Evolutionary conservation across 148 eudicot genomes (phyloP).

Genomic region (Gaultheria prostrata): DNA sequence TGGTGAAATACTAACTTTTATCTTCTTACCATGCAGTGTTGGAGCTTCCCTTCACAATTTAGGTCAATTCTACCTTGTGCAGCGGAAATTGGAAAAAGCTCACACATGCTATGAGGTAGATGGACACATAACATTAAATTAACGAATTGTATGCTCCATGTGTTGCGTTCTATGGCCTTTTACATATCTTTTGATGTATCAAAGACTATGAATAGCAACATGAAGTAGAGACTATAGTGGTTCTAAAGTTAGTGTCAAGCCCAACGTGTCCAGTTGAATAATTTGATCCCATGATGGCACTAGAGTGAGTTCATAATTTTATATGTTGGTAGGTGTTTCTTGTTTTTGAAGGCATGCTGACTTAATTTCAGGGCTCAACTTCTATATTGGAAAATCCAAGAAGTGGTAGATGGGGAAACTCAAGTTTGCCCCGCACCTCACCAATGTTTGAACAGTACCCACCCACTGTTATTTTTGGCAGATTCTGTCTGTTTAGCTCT

Average conservation of each 20-base stretch:
- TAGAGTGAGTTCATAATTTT: not conserved
- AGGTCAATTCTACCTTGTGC: constrained; percentile 79
- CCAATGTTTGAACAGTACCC: not conserved
- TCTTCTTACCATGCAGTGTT: constrained; percentile 43
- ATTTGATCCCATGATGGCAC: not conserved
- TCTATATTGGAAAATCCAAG: not conserved
- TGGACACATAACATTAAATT: not conserved
- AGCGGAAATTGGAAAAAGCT: constrained; percentile 72
- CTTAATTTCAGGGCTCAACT: not conserved
- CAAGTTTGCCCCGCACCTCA: not conserved
- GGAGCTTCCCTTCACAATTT: constrained; percentile 95
- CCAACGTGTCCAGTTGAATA: not conserved
- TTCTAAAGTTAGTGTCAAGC: not conserved
- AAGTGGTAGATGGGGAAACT: constrained; percentile 2
- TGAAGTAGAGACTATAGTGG: not conserved
- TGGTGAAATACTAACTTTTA: not conserved
- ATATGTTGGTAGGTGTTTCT: not conserved
- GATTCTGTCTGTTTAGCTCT: too few species aligned
- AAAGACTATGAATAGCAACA: not conserved
- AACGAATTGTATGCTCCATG: not conserved
- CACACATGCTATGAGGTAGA: constrained; percentile 77
- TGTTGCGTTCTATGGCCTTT: not conserved
- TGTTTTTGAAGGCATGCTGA: not conserved
- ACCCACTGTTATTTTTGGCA: too few species aligned
- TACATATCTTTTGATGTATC: not conserved